Evolutionary conservation across 2,329 filamentous ascomycete species (phyloP).

Genomic region (Emydomyces testavorans): DNA sequence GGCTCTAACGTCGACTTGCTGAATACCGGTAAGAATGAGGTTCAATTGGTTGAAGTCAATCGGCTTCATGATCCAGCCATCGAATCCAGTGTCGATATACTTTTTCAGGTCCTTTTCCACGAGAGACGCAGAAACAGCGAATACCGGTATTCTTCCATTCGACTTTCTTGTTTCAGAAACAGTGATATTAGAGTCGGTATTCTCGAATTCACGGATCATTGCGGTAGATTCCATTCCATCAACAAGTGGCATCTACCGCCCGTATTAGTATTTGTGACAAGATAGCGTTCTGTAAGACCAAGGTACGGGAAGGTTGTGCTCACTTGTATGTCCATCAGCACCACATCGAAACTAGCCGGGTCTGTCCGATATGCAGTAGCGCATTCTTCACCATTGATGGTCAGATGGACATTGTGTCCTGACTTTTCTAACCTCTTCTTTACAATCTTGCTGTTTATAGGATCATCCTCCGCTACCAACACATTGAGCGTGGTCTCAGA

Average conservation of each 20-base stretch:
- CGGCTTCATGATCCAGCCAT: slow-evolving; percentile 9
- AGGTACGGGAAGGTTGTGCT: not conserved
- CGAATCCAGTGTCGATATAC: slow-evolving; percentile 8
- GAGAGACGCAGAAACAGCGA: slow-evolving; percentile 7
- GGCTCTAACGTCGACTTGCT: not conserved
- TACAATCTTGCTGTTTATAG: slow-evolving; percentile 6
- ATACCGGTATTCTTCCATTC: slow-evolving; percentile 5
- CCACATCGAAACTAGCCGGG: not conserved
- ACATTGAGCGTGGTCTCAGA: not conserved
- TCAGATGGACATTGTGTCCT: slow-evolving; percentile 1
- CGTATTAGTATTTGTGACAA: not conserved
- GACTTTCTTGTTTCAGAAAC: not conserved
- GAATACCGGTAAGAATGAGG: not conserved
- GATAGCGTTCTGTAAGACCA: not conserved
- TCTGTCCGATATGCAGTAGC: not conserved
- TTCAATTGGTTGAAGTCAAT: slow-evolving; percentile 2
- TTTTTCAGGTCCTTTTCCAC: not conserved
- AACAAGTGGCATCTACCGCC: slow-evolving; percentile 3
- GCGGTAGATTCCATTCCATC: not conserved
- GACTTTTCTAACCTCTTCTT: slow-evolving; percentile 4
- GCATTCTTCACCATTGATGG: slow-evolving; percentile 6
- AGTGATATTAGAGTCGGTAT: not conserved
- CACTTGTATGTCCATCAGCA: slow-evolving; percentile 9
- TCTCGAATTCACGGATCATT: slow-evolving; percentile 5
- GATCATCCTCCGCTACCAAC: slow-evolving; percentile 7